Conservation (phyloP, 108 stramenopile genomes). For the Stephanodiscus minutulus region DNA sequence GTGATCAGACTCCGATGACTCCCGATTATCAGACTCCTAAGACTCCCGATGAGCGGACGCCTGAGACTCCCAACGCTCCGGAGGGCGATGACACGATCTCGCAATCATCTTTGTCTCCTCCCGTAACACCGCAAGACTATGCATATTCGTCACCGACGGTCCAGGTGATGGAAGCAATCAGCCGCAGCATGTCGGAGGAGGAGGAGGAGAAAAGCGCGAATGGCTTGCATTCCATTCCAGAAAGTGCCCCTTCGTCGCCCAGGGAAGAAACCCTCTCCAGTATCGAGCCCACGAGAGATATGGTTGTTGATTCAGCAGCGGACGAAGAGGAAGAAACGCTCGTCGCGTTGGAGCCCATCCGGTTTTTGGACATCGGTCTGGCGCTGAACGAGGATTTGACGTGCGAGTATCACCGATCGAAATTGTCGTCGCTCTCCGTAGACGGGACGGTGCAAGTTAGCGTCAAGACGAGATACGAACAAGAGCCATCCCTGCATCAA, state of each 20-base stretch:
- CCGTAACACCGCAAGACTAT: conserved; percentile 9
- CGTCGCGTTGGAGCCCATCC: conserved; percentile 2
- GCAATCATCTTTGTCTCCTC: conserved; percentile 5
- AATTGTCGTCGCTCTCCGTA: conserved; percentile 72
- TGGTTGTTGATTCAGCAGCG: neutral
- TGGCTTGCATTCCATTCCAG: conserved; percentile 3
- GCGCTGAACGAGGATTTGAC: conserved; percentile 89
- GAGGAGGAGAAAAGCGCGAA: conserved; percentile 24
- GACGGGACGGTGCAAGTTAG: conserved; percentile 81
- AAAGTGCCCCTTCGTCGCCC: neutral
- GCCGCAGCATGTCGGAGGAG: conserved; percentile 36
- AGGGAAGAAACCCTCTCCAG: neutral
- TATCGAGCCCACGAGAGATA: neutral
- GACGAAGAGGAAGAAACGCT: conserved; percentile 10
- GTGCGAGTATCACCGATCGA: conserved; percentile 81
- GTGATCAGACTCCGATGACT: conserved; percentile 6
- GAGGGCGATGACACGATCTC: neutral
- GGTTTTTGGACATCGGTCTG: conserved; percentile 40
- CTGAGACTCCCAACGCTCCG: neutral
- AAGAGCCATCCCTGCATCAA: conserved; percentile 6
- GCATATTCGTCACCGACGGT: conserved; percentile 6
- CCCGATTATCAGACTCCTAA: neutral
- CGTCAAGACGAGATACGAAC: conserved; percentile 19
- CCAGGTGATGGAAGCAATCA: conserved; percentile 11
- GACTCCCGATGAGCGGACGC: neutral